Percentiles rank a stretch among this genome's conserved stretches.
phyloP scores from a whole-genome alignment of 352 stramenopile species.

The Phytophthora ramorum region DNA sequence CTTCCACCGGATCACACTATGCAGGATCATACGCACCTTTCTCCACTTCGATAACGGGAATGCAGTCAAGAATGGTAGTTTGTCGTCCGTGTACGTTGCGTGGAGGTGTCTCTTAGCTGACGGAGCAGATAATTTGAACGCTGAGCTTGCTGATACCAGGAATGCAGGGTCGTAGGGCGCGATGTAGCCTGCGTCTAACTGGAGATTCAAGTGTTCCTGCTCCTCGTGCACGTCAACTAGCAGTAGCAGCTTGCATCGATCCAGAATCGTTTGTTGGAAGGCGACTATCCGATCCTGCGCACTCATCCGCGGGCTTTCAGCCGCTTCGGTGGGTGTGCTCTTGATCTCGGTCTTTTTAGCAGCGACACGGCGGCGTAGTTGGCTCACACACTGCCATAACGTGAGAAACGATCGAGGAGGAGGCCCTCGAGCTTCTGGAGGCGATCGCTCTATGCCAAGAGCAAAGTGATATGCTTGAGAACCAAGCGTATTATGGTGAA shows the following conservation, averaged over 20 bases:
- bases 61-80: constrained; percentile 46
- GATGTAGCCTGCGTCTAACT: constrained; percentile 45
- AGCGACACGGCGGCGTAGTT: constrained; percentile 49
- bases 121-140: constrained; percentile 15
- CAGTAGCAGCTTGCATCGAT: constrained; percentile 56
- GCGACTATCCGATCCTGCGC: constrained; percentile 22
- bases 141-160: constrained; percentile 16
- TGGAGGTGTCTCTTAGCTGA: constrained; percentile 39
- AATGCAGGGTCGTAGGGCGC: constrained; percentile 42
- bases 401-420: constrained; percentile 38
- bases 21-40: constrained; percentile 46
- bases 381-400: constrained; percentile 64
- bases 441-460: not conserved
- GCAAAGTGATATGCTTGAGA: constrained; percentile 46
- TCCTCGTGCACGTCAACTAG: constrained; percentile 39
- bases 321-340: constrained; percentile 14
- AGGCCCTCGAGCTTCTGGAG: not conserved
- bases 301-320: constrained; percentile 1
- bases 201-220: constrained; percentile 36
- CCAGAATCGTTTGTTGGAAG: constrained; percentile 39
- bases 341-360: constrained; percentile 56
- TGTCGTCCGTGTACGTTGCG: constrained; percentile 31
- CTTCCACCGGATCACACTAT: constrained; percentile 52
- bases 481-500: constrained; percentile 57
- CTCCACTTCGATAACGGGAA: constrained; percentile 62